These are phyloP conservation scores for Neoscytalidium dimidiatum DNA, from an alignment of 2,329 filamentous ascomycete species.

Conservation along the genomic window DNA sequence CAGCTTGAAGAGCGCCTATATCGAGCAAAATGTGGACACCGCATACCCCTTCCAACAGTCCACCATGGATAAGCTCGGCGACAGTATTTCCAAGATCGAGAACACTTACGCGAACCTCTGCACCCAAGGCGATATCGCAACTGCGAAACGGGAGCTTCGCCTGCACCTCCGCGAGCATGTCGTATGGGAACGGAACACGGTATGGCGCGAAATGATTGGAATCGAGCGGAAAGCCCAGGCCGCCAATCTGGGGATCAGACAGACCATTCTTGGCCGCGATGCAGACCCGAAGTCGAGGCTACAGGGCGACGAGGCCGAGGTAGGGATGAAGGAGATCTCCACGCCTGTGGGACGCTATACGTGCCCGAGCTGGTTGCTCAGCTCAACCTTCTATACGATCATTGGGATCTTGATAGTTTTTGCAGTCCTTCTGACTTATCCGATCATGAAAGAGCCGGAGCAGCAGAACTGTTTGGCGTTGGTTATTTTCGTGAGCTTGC, in stretches of 20 bases:
- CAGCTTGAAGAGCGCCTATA: constrained; percentile 74
- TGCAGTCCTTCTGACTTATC: constrained; percentile 69
- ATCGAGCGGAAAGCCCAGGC: constrained; percentile 95
- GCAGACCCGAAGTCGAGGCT: constrained; percentile 68
- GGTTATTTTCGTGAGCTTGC: constrained; percentile 85
- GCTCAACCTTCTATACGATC: constrained; percentile 76
- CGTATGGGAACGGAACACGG: constrained; percentile 97
- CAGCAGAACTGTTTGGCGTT: constrained; percentile 96
- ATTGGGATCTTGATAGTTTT: constrained; percentile 73
- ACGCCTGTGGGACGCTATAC: constrained; percentile 79
- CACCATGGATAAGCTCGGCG: constrained; percentile 70
- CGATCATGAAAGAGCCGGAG: constrained; percentile 82
- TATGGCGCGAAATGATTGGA: constrained; percentile 98
- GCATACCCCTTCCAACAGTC: constrained; percentile 79
- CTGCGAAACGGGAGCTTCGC: constrained; percentile 82
- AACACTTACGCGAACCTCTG: constrained; percentile 77
- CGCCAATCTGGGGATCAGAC: constrained; percentile 78
- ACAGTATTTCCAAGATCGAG: constrained; percentile 74
- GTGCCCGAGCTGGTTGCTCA: constrained; percentile 81
- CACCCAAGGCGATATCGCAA: constrained; percentile 73
- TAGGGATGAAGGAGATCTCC: constrained; percentile 66
- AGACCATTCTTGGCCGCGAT: constrained; percentile 76
- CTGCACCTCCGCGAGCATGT: constrained; percentile 94
- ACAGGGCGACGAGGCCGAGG: constrained; percentile 79
- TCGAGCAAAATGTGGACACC: constrained; percentile 70